Evolutionary conservation across 495 filamentous ascomycete genomes (phyloP), one percentile per base, ranked within the genome.

Genomic region (Peziza echinospora): DNA sequence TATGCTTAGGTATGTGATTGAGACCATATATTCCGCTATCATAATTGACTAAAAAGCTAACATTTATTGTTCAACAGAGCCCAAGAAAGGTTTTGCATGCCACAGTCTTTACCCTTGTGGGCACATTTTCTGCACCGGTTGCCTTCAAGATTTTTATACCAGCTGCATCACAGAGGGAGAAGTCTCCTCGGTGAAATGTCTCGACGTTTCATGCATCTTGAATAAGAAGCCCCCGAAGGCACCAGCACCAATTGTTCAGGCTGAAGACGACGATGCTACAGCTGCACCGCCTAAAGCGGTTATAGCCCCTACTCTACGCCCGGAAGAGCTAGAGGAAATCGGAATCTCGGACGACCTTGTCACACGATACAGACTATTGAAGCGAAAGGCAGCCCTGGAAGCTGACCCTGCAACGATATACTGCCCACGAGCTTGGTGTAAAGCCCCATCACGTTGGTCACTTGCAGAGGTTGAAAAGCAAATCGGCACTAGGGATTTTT

Each of bases 401-500:
- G 76, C 83, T 0, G 86, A 97, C 53, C 85, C 81, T 51, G 79
- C 74, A 41, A 94, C 86, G 0, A 71, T 94, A n/a, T 94, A 89
- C 58, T 97, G 89, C 55, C 89, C 89, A 2, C 73, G 89, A 1
- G 67, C 74, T 51, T 97, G 87, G 87, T 97, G 89, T 57, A 84
- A 92, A 59, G 84, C 82, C 17, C 78, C 86, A n/a, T 82, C 83
- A 5, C 71, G 79, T 22, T 84, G 81, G 41, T 71, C 68, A 4
- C 59, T 76, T 5, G 64, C 70, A 23, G 55, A 63, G 5, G 53
- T 62, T 7, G 63, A 72, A 13, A 63, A 62, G 16, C 64, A 65
- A 0, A 70, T 73, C 24, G 69, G 69, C 6, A 65, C 71, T 4
- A 65, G 67, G 21, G 65, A 67, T 8, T 54, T 67, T 21, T 65